A percentile compares a stretch with the other conserved stretches of the same genome.
phyloP scores from a whole-genome alignment of 352 stramenopile genomes.

The Globisporangium nagaii region DNA sequence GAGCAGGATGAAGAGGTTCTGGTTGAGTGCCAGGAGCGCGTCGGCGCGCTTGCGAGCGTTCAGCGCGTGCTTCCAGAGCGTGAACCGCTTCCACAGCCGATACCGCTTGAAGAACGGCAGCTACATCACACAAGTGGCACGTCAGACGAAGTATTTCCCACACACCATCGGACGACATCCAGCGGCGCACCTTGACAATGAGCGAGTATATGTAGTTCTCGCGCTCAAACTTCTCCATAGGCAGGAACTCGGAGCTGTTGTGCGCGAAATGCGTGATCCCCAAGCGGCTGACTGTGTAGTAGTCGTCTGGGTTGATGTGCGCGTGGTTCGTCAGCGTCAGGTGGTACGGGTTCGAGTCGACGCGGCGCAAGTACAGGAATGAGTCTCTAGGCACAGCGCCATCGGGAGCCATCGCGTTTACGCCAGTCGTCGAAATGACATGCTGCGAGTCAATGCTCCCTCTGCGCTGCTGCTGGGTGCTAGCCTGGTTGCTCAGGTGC shows the following conservation, averaged over 20 bases:
- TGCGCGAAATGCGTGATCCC: constrained; percentile 87
- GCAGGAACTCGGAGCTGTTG: constrained; percentile 82
- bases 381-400: constrained; percentile 37
- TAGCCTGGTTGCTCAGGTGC: constrained; percentile 19
- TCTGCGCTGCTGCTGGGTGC: background rate
- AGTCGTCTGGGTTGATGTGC: constrained; percentile 67
- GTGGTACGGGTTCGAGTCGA: constrained; percentile 78
- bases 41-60: constrained; percentile 36
- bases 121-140: constrained; percentile 18
- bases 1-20: constrained; percentile 86
- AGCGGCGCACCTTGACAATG: constrained; percentile 50
- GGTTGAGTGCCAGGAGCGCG: constrained; percentile 42
- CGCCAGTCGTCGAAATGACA: too few relatives aligned
- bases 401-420: too few relatives aligned
- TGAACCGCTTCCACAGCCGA: constrained; percentile 89
- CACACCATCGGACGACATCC: background rate
- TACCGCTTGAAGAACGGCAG: constrained; percentile 89
- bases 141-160: too few relatives aligned
- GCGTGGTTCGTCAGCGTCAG: constrained; percentile 58
- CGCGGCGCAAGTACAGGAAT: constrained; percentile 68
- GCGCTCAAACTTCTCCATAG: constrained; percentile 86
- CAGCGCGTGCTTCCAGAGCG: constrained; percentile 80
- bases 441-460: background rate
- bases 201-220: constrained; percentile 89
- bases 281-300: constrained; percentile 87